Evolutionary conservation across 2,329 filamentous ascomycete species (phyloP).

Genomic region (Penicillium sp.): DNA sequence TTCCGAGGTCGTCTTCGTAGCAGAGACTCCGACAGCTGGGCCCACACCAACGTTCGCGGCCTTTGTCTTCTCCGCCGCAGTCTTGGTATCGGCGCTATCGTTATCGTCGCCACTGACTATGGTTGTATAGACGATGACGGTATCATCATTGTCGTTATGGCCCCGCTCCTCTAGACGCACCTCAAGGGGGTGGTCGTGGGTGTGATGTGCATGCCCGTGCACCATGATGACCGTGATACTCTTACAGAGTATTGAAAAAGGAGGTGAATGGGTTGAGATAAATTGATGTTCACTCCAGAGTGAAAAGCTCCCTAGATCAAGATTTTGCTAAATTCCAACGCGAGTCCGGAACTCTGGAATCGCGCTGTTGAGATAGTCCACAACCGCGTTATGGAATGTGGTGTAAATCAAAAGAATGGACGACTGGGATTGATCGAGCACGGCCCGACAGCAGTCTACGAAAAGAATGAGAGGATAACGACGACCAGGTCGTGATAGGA

Average conservation of each 20-base stretch:
- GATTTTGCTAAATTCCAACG: constrained; percentile 17
- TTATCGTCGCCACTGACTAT: constrained; percentile 9
- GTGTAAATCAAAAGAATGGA: constrained; percentile 25
- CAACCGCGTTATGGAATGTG: constrained; percentile 22
- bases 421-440: constrained; percentile 19
- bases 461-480: constrained; percentile 24
- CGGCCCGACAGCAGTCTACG: constrained; percentile 20
- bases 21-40: constrained; percentile 23
- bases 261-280: not conserved
- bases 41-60: constrained; percentile 25
- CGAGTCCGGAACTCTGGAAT: constrained; percentile 12
- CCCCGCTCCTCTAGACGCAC: constrained; percentile 15
- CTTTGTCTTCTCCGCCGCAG: constrained; percentile 4
- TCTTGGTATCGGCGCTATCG: constrained; percentile 9
- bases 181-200: constrained; percentile 20
- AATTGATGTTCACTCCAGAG: constrained; percentile 5
- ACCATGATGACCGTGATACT: constrained; percentile 22
- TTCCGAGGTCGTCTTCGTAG: constrained; percentile 2
- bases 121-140: constrained; percentile 55
- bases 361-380: constrained; percentile 15
- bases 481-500: constrained; percentile 24
- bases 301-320: constrained; percentile 4
- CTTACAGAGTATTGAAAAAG: not conserved
- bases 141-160: constrained; percentile 15
- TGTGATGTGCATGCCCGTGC: constrained; percentile 31